phyloP scores from a whole-genome alignment of 371 early-diverging fungal genomes.

The Capillidium heterosporum region DNA sequence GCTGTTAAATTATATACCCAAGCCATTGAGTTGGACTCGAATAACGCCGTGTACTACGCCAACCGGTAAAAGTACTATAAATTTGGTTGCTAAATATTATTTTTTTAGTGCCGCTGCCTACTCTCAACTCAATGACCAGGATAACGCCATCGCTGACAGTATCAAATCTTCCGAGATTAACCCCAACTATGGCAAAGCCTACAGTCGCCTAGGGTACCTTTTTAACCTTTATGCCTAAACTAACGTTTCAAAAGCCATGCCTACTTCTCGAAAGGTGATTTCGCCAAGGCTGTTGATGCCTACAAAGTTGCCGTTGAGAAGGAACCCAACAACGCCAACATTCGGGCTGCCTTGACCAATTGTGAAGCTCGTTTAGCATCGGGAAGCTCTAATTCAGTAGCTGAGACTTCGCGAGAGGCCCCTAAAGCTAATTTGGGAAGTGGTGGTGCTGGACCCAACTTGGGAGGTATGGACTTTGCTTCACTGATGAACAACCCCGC shows the following conservation, averaged over 20 bases:
- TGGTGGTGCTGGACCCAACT: conserved; percentile 28
- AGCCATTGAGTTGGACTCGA: conserved; percentile 66
- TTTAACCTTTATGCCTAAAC: not conserved
- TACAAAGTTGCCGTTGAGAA: conserved; percentile 79
- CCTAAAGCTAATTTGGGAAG: conserved; percentile 9
- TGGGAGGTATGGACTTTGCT: conserved; percentile 46
- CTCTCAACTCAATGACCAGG: conserved; percentile 69
- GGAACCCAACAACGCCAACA: conserved; percentile 68
- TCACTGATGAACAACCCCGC: conserved; percentile 76
- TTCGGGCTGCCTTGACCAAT: conserved; percentile 38
- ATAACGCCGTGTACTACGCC: conserved; percentile 82
- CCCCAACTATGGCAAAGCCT: conserved; percentile 78
- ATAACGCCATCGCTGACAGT: conserved; percentile 74
- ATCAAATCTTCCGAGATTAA: conserved; percentile 65
- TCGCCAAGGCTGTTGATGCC: conserved; percentile 65
- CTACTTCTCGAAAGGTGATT: conserved; percentile 67
- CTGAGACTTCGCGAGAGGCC: conserved; percentile 11
- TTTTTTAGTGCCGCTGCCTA: conserved; percentile 76
- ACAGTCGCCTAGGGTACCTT: conserved; percentile 73
- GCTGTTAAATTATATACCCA: conserved; percentile 77
- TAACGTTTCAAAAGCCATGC: conserved; percentile 40
- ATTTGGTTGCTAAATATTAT: not conserved
- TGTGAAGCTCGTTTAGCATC: conserved; percentile 14
- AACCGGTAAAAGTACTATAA: conserved; percentile 47
- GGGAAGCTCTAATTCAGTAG: conserved; percentile 8